phyloP scores from a whole-genome alignment of 2,329 filamentous ascomycete genomes.

The Aschersonia sp. region DNA sequence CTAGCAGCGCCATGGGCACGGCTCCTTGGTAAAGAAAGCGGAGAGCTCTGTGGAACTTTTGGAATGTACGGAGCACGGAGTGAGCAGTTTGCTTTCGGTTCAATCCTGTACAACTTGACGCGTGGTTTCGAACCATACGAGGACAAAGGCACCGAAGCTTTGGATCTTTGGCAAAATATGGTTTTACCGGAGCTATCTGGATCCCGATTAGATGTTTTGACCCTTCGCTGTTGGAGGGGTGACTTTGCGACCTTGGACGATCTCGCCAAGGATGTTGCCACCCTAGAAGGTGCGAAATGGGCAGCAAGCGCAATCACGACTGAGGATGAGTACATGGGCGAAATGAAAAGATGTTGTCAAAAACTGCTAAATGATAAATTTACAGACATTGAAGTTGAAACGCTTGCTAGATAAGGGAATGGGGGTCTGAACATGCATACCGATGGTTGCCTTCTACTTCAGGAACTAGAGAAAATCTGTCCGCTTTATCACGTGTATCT shows the following conservation, averaged over 20 bases:
- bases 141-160: background rate
- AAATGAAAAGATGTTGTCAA: background rate
- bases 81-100: slow-evolving; percentile 1
- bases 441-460: background rate
- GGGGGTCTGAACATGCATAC: background rate
- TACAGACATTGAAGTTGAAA: background rate
- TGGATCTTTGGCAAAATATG: background rate
- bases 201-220: background rate
- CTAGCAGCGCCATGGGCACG: slow-evolving; percentile 1
- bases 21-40: background rate
- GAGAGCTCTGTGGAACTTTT: background rate
- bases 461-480: background rate
- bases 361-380: background rate
- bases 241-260: slow-evolving; percentile 1
- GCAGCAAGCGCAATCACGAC: background rate
- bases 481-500: background rate
- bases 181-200: background rate
- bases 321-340: background rate
- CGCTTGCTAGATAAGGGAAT: background rate
- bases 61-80: slow-evolving; percentile 1
- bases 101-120: slow-evolving; percentile 1
- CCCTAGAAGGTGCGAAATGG: background rate
- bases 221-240: slow-evolving; percentile 1
- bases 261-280: slow-evolving; percentile 1
- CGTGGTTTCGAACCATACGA: slow-evolving; percentile 1